Evolutionary conservation across 345 rosid species (phyloP), one percentile per base, ranked within the genome.

Genomic region (Pistacia atlantica): DNA sequence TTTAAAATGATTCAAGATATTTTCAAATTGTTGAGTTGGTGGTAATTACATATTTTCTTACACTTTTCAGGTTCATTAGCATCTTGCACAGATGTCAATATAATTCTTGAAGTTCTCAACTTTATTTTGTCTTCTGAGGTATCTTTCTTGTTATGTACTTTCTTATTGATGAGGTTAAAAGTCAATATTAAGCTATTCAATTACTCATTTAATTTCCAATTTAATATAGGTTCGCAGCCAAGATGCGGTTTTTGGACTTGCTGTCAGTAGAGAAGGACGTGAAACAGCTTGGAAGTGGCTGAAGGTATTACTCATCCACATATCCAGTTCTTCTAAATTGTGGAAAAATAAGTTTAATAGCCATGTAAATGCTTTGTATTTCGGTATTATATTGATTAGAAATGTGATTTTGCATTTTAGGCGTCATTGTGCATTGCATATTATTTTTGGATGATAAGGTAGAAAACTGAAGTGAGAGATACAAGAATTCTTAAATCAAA

Each of bases 211-310:
- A 1, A 18, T 45, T 77, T 45, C 16, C 78, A 68, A 20, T 37
- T 73, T 64, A 11, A 57, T 72, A 35, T 64, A 95, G 99, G 99
- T 93, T 64, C 98, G 98, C 22, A 86, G 83, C 81, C 99, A 95
- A 86, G 98, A 93, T 82, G 98, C 89, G 63, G 79, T 92, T 57
- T 87, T 57, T 82, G 98, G 95, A 69, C 89, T 96, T 42, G 78
- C 87, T 69, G 96, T 91, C 73, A 80, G 89, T 67, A 81, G 82
- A 76, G 95, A 93, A 91, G 98, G 98, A 64, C 91, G 99, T 74
- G 99, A 95, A 84, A 90, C 87, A 31, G 94, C 98, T 63, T 93
- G 99, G 99, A 81, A 79, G 72, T 96, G 99, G 99, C 83, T 96
- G 70, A 80, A 89, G 97, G 97, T 91, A 81, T 69, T 74, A 4